Conservation (phyloP, 257 asterid genomes). For the Ocimum tenuiflorum region DNA sequence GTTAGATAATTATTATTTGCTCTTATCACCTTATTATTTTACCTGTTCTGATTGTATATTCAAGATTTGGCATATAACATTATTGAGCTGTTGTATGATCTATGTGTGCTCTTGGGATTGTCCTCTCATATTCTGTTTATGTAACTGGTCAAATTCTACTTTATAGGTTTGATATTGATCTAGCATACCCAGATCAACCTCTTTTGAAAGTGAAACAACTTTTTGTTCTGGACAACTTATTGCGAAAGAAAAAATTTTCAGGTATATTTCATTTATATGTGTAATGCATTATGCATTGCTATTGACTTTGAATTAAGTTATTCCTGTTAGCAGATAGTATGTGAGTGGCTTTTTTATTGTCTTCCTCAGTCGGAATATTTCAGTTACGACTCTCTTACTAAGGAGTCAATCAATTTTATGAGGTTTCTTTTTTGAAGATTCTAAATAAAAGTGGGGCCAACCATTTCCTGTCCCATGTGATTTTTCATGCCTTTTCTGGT, state of each 20-base stretch:
- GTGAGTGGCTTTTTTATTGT: background rate
- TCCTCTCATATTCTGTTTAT: conserved; percentile 12
- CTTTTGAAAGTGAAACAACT: conserved; percentile 85
- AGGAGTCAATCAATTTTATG: background rate
- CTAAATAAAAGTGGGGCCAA: no score
- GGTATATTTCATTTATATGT: conserved; percentile 35
- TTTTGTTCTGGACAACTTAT: conserved; percentile 72
- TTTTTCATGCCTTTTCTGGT: background rate
- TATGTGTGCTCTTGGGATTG: conserved; percentile 7
- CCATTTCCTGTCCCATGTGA: background rate
- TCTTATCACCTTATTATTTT: conserved; percentile 2
- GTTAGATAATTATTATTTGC: background rate
- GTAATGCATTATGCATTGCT: background rate
- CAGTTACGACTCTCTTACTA: background rate
- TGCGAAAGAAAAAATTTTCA: conserved; percentile 70
- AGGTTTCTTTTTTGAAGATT: background rate
- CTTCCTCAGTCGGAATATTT: background rate
- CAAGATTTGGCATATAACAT: conserved; percentile 13
- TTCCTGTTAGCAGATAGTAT: background rate
- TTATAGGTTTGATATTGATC: conserved; percentile 50
- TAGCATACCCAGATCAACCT: conserved; percentile 74
- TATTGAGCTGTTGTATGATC: conserved; percentile 5
- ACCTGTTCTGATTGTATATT: conserved; percentile 14
- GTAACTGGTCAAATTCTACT: conserved; percentile 27
- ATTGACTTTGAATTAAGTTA: conserved; percentile 5